Evolutionary conservation across 2,329 filamentous ascomycete genomes (phyloP), one percentile per base, ranked within the genome.

Genomic region (Onygenales sp.): DNA sequence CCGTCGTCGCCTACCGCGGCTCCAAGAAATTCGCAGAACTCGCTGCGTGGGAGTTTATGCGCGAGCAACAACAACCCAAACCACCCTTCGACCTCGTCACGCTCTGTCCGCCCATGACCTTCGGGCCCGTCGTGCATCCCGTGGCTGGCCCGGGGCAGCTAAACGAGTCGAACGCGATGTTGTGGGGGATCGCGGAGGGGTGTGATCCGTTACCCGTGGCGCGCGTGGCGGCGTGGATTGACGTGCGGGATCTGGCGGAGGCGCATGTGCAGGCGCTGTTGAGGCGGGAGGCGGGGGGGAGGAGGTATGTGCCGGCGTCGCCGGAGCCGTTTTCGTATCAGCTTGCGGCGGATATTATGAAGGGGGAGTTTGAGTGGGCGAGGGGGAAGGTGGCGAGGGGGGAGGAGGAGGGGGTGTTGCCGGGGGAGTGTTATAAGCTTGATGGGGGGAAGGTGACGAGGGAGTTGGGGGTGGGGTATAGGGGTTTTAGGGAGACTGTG

Each of bases 311-410:
- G 1, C 65, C 70, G 13, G 68, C 69, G 0, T 66, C 72, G 0
- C 67, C 72, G 0, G 72, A 78, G 57, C 64, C 66, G 5, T 79
- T 78, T 52, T 73, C 73, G 0, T 78, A 78, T 57, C 70, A 65
- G 0, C 53, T 73, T 10, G 76, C 73, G 0, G 71, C 73, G 0
- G 61, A 69, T 9, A 71, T 78, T 33, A 72, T 78, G 32, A 58
- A 57, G 0, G 66, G 69, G 2, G 63, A 66, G 31, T 78, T 79
- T 57, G 58, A 63, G 0, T 69, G 69, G 64, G 64, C 69, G 0
- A 65, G 60, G 42, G 61, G 60, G 9, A 57, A 50, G 43, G 67
- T 74, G 0, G 59, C 63, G 2, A 53, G 58, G 31, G 71, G 71
- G 46, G 65, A 71, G 5, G 65, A 70, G 53, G 48, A 54, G 17